Evolutionary conservation across 352 stramenopile species (phyloP).

Genomic region (Globisporangium acanthophoron): DNA sequence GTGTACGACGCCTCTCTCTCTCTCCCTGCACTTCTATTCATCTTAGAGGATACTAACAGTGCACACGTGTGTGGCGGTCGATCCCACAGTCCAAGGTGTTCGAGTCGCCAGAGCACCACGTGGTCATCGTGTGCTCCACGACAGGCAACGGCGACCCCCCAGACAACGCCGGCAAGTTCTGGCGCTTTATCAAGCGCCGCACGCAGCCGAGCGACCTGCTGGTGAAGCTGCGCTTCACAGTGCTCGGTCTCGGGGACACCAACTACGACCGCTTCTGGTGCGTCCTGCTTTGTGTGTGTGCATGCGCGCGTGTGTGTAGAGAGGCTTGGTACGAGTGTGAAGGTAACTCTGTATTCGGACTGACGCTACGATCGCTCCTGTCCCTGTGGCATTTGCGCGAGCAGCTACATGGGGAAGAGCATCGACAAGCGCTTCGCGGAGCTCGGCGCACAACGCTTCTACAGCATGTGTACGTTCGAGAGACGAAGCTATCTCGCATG

Average conservation of each 20-base stretch:
- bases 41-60: slow-evolving; percentile 1
- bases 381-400: neutral
- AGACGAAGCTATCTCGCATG: neutral
- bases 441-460: slow-evolving; percentile 80
- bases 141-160: slow-evolving; percentile 95
- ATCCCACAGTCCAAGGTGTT: slow-evolving; percentile 31
- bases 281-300: neutral
- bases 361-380: neutral
- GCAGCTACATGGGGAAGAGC: slow-evolving; percentile 80
- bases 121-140: slow-evolving; percentile 91
- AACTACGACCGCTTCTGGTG: slow-evolving; percentile 97
- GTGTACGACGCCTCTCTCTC: slow-evolving; percentile 21
- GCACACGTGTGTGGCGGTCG: neutral
- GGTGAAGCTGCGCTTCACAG: slow-evolving; percentile 67
- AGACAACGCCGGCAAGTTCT: slow-evolving; percentile 92
- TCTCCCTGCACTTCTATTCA: neutral
- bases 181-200: slow-evolving; percentile 89
- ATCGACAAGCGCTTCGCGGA: slow-evolving; percentile 88
- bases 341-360: neutral
- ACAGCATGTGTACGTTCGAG: slow-evolving; percentile 38
- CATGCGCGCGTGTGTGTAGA: too few relatives aligned
- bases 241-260: slow-evolving; percentile 93
- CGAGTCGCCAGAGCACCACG: slow-evolving; percentile 31
- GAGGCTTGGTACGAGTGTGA: neutral
- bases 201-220: slow-evolving; percentile 77